phyloP scores from a whole-genome alignment of 2,329 filamentous ascomycete genomes.

The Paraconiothyrium sp. region DNA sequence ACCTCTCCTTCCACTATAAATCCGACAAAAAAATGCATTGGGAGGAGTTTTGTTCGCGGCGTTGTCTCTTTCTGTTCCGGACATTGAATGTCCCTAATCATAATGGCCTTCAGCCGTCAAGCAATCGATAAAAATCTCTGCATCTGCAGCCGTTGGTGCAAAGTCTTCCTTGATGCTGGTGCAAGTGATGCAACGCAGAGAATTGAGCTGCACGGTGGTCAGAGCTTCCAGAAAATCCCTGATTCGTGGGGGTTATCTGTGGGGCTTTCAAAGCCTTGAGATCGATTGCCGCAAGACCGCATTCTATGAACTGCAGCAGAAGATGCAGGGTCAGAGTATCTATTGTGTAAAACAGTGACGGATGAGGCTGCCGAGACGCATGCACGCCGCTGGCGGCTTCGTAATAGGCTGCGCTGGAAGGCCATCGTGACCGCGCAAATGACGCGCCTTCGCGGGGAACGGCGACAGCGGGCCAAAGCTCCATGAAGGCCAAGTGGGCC shows the following conservation, averaged over 20 bases:
- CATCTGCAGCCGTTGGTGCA: conserved; percentile 1
- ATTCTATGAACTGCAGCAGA: neutral
- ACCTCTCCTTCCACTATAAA: conserved; percentile 11
- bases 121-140: conserved; percentile 21
- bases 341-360: conserved; percentile 2
- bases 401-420: no score
- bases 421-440: conserved; percentile 10
- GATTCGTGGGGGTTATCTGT: conserved; percentile 2
- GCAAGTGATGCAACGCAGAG: conserved; percentile 16
- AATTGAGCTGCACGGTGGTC: conserved; percentile 26
- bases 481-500: neutral
- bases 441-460: neutral
- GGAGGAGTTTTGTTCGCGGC: conserved; percentile 20
- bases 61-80: conserved; percentile 27
- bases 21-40: conserved; percentile 18
- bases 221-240: conserved; percentile 16
- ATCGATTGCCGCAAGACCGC: neutral
- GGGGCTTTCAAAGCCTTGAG: neutral
- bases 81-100: conserved; percentile 50
- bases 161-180: neutral
- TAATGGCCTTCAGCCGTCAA: conserved; percentile 25
- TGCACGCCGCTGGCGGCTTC: no score
- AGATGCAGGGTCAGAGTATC: conserved; percentile 1
- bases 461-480: neutral
- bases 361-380: conserved; percentile 1